These are phyloP conservation scores for Citrus reticulata DNA, from an alignment of 345 rosid genomes.

Conservation along the genomic window DNA sequence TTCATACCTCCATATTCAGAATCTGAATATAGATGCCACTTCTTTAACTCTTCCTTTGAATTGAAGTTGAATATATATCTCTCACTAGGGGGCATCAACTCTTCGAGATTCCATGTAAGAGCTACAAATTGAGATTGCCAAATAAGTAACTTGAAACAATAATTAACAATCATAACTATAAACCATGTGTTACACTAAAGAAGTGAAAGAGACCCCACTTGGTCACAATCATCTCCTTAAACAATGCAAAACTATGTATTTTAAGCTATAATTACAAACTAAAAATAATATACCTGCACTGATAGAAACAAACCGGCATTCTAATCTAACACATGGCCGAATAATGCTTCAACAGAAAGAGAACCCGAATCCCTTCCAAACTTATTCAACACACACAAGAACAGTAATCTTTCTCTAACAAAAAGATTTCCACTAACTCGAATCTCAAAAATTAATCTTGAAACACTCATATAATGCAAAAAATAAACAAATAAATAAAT, in stretches of 20 bases:
- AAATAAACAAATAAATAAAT: too few species aligned
- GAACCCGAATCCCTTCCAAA: not conserved
- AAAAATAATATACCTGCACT: not conserved
- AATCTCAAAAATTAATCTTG: not conserved
- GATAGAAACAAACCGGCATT: not conserved
- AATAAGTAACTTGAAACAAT: not conserved
- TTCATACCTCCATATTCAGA: constrained; percentile 85
- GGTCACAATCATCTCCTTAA: not conserved
- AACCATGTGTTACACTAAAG: not conserved
- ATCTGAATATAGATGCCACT: constrained; percentile 93
- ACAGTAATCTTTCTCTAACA: not conserved
- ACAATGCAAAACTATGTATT: not conserved
- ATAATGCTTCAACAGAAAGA: not conserved
- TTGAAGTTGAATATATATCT: constrained; percentile 63
- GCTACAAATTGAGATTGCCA: constrained; percentile 37
- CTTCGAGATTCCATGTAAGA: constrained; percentile 81
- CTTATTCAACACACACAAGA: not conserved
- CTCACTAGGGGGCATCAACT: constrained; percentile 77
- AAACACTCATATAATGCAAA: not conserved
- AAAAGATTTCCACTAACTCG: not conserved
- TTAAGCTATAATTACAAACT: not conserved
- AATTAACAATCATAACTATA: not conserved
- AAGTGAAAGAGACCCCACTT: not conserved
- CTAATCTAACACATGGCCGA: not conserved
- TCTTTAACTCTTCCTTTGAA: constrained; percentile 73